Percentiles rank a stretch among this genome's conserved stretches.
Conservation (phyloP, 2,329 filamentous ascomycete species). For the Fusarium brevicatenulatum region DNA sequence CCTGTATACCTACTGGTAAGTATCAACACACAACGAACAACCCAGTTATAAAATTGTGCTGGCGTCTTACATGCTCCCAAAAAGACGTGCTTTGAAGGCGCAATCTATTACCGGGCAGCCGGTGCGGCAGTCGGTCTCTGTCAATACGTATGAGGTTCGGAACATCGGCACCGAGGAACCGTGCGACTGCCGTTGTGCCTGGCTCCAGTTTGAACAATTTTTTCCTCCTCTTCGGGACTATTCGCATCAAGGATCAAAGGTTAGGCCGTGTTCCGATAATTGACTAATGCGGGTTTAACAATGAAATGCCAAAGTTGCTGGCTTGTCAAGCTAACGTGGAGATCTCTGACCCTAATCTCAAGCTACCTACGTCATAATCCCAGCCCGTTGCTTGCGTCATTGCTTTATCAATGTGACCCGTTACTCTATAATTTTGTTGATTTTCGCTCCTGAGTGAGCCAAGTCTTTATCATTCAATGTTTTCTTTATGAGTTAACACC, state of each 20-base stretch:
- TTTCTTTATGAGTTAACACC: background rate
- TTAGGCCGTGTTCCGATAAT: conserved; percentile 14
- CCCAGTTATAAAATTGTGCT: background rate
- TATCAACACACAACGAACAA: background rate
- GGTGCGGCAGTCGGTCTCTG: conserved; percentile 31
- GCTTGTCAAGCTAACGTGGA: conserved; percentile 6
- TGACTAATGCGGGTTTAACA: background rate
- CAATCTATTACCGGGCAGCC: conserved; percentile 5
- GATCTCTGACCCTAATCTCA: background rate
- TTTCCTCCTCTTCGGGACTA: background rate
- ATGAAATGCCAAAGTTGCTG: background rate
- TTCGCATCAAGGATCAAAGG: conserved; percentile 11
- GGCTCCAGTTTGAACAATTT: conserved; percentile 8
- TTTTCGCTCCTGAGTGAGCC: background rate
- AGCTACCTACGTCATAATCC: conserved; percentile 29
- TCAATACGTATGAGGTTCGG: conserved; percentile 5
- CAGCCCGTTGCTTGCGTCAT: conserved; percentile 23
- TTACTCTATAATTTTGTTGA: background rate
- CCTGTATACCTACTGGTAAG: background rate
- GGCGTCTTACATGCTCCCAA: background rate
- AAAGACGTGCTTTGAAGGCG: conserved; percentile 2
- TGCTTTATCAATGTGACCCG: conserved; percentile 7
- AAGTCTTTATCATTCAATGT: background rate
- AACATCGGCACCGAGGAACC: conserved; percentile 36
- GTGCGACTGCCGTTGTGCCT: conserved; percentile 32